Base-by-base conservation (phyloP, 108 stramenopile genomes). In the Conticribra guillardii region DNA sequence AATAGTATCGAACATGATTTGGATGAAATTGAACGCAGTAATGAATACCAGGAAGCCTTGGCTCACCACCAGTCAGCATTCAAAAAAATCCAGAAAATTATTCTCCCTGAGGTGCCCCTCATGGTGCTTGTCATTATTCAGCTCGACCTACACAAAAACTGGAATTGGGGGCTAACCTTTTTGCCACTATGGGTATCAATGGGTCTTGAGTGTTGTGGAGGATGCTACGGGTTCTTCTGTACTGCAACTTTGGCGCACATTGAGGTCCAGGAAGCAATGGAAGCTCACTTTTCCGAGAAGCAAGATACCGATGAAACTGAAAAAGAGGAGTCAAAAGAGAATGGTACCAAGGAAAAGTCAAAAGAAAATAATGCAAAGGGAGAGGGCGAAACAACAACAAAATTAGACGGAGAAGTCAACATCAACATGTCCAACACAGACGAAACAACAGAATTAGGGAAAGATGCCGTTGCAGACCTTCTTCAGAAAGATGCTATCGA, bases 161-260 rank as follows among this genome's bases (percentile, higher is more conserved):
- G 72, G 61, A 84, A 71, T 32, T 93, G 88, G 86, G 89, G 92
- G 68, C 37, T 84, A 11, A 83, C 87, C 14, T 93, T 90, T 65
- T 52, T 80, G 24, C 92, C 92, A 1, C 34, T 93, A 60, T 89
- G 80, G 82, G 76, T 90, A 34, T 70, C 85, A n/a, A 67, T 86
- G 33, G 62, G 82, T 31, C 48, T 72, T 28, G 74, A 80, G 28
- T 70, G 82, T 51, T 52, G 84, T 22, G 60, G 65, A 32, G 69
- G 62, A 21, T 86, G 83, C 28, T 91, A 74, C 68, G 63, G 60
- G 2, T 86, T 83, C 70, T 75, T 52, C 31, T 87, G 83, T 48
- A 71, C 71, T 4, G 50, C 79, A 0, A 65, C 69, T 1, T n/a
- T 74, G 15, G 87, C 74, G 26, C 82, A 87, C 27, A 71, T 88